These are phyloP conservation scores for Cordyceps farinosa DNA, from an alignment of 2,329 filamentous ascomycete species.

Conservation along the genomic window DNA sequence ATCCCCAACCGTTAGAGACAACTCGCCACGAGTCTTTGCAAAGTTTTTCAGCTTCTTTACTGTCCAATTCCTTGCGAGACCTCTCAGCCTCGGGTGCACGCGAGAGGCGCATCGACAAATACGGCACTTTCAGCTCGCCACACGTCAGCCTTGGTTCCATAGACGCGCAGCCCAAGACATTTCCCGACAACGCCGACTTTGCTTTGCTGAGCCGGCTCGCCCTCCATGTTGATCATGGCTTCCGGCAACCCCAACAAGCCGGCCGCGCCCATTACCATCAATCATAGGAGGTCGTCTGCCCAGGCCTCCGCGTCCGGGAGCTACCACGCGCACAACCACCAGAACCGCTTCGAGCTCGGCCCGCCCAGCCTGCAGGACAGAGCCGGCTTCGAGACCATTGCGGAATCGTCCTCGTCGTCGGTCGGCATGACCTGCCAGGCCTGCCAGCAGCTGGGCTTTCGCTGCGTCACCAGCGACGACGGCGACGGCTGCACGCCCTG, in stretches of 20 bases:
- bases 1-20: conserved; percentile 3
- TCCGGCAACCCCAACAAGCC: neutral
- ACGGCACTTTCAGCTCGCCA: neutral
- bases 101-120: neutral
- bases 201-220: neutral
- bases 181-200: neutral
- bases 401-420: conserved; percentile 32
- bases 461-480: conserved; percentile 72
- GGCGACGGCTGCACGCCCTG: conserved; percentile 57
- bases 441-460: conserved; percentile 68
- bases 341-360: conserved; percentile 40
- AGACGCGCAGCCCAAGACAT: neutral
- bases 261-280: conserved; percentile 11
- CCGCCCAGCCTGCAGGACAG: conserved; percentile 47
- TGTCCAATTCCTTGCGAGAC: neutral
- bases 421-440: conserved; percentile 62
- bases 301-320: neutral
- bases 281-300: neutral
- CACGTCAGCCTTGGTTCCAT: neutral
- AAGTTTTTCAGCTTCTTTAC: neutral
- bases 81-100: neutral
- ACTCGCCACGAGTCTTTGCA: neutral
- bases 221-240: conserved; percentile 15
- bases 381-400: neutral
- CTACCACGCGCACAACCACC: neutral